Base-by-base conservation (phyloP, 1,139 yeast genomes). In the Candida labiduridarum region DNA sequence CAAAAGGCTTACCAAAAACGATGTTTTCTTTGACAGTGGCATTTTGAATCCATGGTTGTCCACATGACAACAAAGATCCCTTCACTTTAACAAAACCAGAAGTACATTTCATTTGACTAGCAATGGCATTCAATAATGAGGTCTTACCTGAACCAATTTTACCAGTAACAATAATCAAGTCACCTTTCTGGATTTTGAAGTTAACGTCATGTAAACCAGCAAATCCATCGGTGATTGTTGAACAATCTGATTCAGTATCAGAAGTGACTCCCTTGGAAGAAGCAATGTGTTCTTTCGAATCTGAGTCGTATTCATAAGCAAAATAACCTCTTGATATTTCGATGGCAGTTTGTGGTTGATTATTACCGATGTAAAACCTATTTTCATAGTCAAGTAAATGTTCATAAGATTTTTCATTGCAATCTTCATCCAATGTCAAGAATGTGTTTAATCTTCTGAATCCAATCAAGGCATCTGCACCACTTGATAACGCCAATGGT, bases 391-490 rank as follows among this genome's bases (percentile, higher is more conserved):
- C 49, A 34, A 51, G 48, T 44, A 68, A 57, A 27, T 55, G 59
- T 11, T 59, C 50, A 27, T 62, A 59, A 35, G 67, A 56, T 22
- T 62, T 65, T n/a, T 59, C 63, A 39, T 58, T 55, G 22, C 19
- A 30, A 50, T 61, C 65, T 57, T 80, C 83, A 8, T 62, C 66
- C 9, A 80, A 68, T 41, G 73, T 61, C 51, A 80, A 64, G 53
- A 66, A 79, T 30, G 69, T 77, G 49, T 68, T 71, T 48, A 80
- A 76, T 59, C 85, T 68, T 39, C 64, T 66, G 56, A 79, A 76
- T 0, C 84, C 85, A 59, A 80, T 72, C 54, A 69, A 66, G 1
- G 84, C 84, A 64, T 81, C 85, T 27, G 83, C 78, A 30, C 79
- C 79, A 31, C 82, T 71, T 11, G 82, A 76, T 50, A 80, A 70